These are phyloP conservation scores for Eucalyptus curtisii DNA, from an alignment of 345 rosid genomes.

Conservation along the genomic window DNA sequence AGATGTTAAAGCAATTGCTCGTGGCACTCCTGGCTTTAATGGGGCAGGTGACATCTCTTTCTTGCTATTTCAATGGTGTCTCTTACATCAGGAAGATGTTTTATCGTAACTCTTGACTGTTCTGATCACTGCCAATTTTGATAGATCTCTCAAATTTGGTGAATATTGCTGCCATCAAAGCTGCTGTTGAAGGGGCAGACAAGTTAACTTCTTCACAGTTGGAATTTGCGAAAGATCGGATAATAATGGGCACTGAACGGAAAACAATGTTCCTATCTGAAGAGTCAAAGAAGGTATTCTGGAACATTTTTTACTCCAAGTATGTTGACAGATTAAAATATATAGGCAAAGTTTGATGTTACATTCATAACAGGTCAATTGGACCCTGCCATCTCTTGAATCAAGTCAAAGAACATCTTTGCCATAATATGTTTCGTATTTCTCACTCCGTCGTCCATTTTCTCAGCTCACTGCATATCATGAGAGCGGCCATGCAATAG, in stretches of 20 bases:
- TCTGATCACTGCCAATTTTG: neutral
- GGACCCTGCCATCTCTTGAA: neutral
- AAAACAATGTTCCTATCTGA: conserved; percentile 94
- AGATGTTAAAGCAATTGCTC: conserved; percentile 87
- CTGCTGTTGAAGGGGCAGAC: conserved; percentile 95
- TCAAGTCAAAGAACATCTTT: neutral
- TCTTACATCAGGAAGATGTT: neutral
- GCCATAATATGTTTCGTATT: neutral
- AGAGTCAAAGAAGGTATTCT: conserved; percentile 86
- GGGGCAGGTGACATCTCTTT: conserved; percentile 66
- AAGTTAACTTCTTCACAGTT: conserved; percentile 58
- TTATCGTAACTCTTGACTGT: neutral
- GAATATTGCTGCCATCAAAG: conserved; percentile 97
- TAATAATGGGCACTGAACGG: conserved; percentile 94
- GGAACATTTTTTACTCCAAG: neutral
- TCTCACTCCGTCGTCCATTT: neutral
- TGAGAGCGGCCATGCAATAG: conserved; percentile 98
- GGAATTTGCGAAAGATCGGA: conserved; percentile 94
- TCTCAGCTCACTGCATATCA: conserved; percentile 94
- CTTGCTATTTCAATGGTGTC: neutral
- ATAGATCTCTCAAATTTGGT: conserved; percentile 94
- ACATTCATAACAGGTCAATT: neutral
- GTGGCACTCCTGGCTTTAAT: conserved; percentile 99
- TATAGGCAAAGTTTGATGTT: neutral
- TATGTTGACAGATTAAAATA: neutral